Base-by-base conservation (phyloP, 2,329 filamentous ascomycete genomes). In the Atkinsonella texensis region DNA sequence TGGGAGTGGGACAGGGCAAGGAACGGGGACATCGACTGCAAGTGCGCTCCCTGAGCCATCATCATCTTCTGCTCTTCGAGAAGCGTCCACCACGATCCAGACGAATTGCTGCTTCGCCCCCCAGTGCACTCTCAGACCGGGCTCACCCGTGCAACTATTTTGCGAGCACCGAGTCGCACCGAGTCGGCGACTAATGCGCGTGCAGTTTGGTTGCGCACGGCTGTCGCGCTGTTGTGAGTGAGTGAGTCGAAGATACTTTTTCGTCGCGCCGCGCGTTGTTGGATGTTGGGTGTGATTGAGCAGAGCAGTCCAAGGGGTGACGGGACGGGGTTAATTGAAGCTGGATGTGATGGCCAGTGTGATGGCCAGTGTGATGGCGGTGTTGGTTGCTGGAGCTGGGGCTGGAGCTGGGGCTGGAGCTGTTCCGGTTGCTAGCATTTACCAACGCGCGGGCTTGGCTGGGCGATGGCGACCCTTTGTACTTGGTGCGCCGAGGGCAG, bases 21-120 rank as follows among this genome's bases (percentile, higher is more conserved):
- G 13, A 20, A 48, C 52, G 59, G 52, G 42, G 54, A 54, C 35
- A 55, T 54, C 50, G 58, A 45, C 33, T 50, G 33, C 28, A 48
- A 32, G 39, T 58, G 59, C 52, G 60, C 51, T 59, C 62, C 62
- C 58, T 65, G 64, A 60, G 67, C 57, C 63, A 69, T 64, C 63
- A 66, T 66, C 54, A 46, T 48, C 50, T 47, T 28, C 35, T 38
- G 15, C 11, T 38, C 35, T 38, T 38, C 35, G 35, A 38, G 35
- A 38, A 38, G 5, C 33, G 33, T 48, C 35, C 28, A 38, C 32
- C 10, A 47, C 33, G 3, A 39, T 20, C 39, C 13, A 15, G n/a
- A 31, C 4, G 4, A 33, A n/a, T 17, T 20, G 23, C 46, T 33
- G 4, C 46, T 23, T 33, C 28, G 15, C 15, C 41, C 23, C 18